These are phyloP conservation scores for Allantophomopsis cytisporea DNA, from an alignment of 2,329 filamentous ascomycete genomes.

Conservation along the genomic window DNA sequence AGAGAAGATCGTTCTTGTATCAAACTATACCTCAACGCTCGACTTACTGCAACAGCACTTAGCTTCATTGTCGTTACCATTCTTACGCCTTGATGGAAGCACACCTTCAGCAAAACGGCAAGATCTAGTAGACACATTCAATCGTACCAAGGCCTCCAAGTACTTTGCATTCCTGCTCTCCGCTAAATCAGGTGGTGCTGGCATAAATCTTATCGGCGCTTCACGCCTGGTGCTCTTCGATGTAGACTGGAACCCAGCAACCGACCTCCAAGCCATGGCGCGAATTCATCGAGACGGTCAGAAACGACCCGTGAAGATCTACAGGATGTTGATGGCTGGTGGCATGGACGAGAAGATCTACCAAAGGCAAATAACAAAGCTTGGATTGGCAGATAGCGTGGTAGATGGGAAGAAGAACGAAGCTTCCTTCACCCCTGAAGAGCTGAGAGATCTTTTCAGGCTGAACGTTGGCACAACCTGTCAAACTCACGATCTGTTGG, in stretches of 20 bases:
- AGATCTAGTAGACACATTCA: slow-evolving; percentile 56
- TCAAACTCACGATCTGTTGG: slow-evolving; percentile 55
- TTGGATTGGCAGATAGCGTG: slow-evolving; percentile 55
- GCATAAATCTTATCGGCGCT: slow-evolving; percentile 58
- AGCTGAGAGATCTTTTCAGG: slow-evolving; percentile 52
- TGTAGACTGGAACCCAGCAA: slow-evolving; percentile 65
- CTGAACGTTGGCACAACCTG: slow-evolving; percentile 46
- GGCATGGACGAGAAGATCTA: slow-evolving; percentile 65
- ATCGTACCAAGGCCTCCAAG: slow-evolving; percentile 36
- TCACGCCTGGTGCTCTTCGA: slow-evolving; percentile 60
- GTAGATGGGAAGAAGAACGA: slow-evolving; percentile 51
- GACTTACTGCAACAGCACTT: slow-evolving; percentile 51
- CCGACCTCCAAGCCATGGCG: slow-evolving; percentile 62
- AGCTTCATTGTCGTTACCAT: slow-evolving; percentile 42
- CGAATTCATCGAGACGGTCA: slow-evolving; percentile 63
- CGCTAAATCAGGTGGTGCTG: slow-evolving; percentile 57
- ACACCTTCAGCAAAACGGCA: slow-evolving; percentile 52
- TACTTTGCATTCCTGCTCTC: slow-evolving; percentile 60
- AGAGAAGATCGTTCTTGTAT: slow-evolving; percentile 65
- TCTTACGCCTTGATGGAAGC: slow-evolving; percentile 55
- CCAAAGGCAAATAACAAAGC: slow-evolving; percentile 59
- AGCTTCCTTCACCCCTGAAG: slow-evolving; percentile 49
- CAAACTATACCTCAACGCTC: slow-evolving; percentile 61
- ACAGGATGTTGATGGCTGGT: slow-evolving; percentile 53
- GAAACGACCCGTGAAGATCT: slow-evolving; percentile 53